Evolutionary conservation across 257 asterid genomes (phyloP).

Genomic region (Solanum appendiculatum): DNA sequence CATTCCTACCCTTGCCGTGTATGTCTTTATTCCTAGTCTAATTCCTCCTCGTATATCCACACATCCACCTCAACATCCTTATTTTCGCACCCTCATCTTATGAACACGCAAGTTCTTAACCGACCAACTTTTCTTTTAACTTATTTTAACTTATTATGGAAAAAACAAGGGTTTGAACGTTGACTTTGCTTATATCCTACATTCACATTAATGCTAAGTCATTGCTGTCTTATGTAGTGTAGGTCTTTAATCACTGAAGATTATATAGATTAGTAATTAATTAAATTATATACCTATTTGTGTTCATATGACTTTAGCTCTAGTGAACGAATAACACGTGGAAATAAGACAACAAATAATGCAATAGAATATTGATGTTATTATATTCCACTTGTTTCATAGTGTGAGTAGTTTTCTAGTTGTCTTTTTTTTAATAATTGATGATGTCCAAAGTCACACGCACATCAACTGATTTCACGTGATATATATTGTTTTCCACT

Average conservation of each 20-base stretch:
- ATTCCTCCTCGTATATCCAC: background rate
- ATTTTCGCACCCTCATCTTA: background rate
- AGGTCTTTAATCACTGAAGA: background rate
- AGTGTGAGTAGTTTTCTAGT: background rate
- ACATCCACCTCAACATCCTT: background rate
- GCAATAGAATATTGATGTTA: background rate
- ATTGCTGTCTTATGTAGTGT: background rate
- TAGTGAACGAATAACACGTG: background rate
- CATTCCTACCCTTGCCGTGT: background rate
- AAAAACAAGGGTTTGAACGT: background rate
- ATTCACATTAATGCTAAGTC: background rate
- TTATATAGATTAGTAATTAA: background rate
- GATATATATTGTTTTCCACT: background rate
- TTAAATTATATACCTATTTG: background rate
- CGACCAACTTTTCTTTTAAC: fast-evolving
- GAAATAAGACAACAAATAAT: background rate
- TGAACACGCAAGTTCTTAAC: background rate
- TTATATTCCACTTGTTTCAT: background rate
- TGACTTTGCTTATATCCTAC: background rate
- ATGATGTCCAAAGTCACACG: background rate
- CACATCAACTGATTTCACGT: background rate
- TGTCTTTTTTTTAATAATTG: background rate
- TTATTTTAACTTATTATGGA: background rate
- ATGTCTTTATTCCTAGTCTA: background rate
- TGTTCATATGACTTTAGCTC: background rate